Base-by-base conservation (phyloP, 202 grass and related monocot genomes). In the Elaeis oleifera region DNA sequence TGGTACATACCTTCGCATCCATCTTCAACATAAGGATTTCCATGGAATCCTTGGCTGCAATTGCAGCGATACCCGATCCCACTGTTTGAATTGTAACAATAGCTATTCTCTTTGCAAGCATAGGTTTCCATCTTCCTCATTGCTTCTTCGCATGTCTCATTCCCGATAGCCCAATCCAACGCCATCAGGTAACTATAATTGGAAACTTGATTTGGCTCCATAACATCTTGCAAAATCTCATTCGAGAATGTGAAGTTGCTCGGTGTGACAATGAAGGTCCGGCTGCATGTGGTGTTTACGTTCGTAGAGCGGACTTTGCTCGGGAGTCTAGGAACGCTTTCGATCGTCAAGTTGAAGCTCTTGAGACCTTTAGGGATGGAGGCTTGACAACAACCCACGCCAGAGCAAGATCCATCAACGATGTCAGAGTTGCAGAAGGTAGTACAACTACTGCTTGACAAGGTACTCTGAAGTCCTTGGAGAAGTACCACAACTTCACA, bases 51-150 rank as follows among this genome's bases (percentile, higher is more conserved):
- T 68, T 21, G 0, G 16, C 32, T 74, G 51, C 83, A 82, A 31
- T 82, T 86, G 74, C 83, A 86, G 1, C 58, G 76, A 28, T 86
- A 86, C 0, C 71, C 76, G 0, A 65, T 56, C 7, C 64, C 72
- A 18, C 31, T 67, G 0, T 50, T 25, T 13, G 80, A 59, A 1
- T 76, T 18, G 36, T 67, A 74, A 31, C 84, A 88, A 0, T 57
- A 0, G 15, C 62, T 68, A 14, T 80, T 65, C 3, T 53, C n/a
- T 21, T 27, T 68, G 60, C 84, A 88, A 26, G 20, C 59, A 31
- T 53, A 73, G 23, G 18, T 5, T 1, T 6, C 4, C 8, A 20
- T 23, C 1, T 19, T 48, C 15, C 2, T 2, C 1, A 0, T 6
- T 0, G 59, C 78, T 22, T 81, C 54, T 1, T 20, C 32, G 16